Evolutionary conservation across 257 asterid species (phyloP), one percentile per base, ranked within the genome.

Genomic region (Solanum piurae): DNA sequence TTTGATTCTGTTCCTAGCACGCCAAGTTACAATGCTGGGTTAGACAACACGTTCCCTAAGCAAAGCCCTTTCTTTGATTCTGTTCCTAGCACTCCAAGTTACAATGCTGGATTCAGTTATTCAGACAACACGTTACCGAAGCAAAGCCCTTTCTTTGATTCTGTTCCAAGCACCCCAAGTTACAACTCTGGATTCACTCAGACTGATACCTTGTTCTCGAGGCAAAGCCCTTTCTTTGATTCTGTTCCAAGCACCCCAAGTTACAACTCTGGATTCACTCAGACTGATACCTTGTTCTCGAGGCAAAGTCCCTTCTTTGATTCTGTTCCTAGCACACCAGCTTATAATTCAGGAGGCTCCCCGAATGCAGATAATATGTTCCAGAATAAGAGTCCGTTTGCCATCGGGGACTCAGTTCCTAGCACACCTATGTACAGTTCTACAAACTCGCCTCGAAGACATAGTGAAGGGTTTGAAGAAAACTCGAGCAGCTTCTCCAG

Each of bases 1-100:
- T 92, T 93, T 11, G 98, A 95, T 89, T 95, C 98, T 40, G 98
- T 95, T 86, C 98, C 98, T 2, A 93, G 98, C 88, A 94, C 98
- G 64, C 98, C 98, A 29, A 90, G 88, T 38, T 92, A 91, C 88
- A 91, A 89, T 52, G 83, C 87, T n/a, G 64, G 68, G 90, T 29
- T 84, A 69, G 92, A 86, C 94, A 68, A 92, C 93, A 18, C 89
- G 83, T 20, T 86, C 88, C 49, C 86, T 13, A 34, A 83, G 16
- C 83, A 79, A 86, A 90, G 94, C 29, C 88, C 95, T 2, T 89
- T 95, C 88, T 92, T 93, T 8, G 98, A 95, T 89, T 95, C 98
- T 46, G 97, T 95, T 84, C 98, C 98, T 1, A 93, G 92, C 89
- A 89, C 92, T 27, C 92, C 92, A n/a, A 74, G 33, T 74, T 79